Evolutionary conservation across 2,329 filamentous ascomycete species (phyloP), one percentile per base, ranked within the genome.

Genomic region (Diaporthe longicolla): DNA sequence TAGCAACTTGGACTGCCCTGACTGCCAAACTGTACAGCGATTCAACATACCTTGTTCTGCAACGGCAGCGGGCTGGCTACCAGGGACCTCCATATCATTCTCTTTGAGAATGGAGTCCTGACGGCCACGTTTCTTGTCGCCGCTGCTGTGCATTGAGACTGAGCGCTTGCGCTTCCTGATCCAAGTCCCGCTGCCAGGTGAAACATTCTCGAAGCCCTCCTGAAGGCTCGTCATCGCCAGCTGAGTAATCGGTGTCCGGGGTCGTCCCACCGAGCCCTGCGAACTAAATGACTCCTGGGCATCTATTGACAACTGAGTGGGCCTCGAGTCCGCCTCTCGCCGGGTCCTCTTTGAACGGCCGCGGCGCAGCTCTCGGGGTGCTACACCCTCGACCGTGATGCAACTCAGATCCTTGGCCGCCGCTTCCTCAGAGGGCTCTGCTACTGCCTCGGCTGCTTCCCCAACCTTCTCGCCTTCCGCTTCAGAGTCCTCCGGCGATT

Each of bases 81-180:
- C 73, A 19, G 70, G 71, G n/a, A 78, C 75, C 61, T 79, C 77
- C 2, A 76, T 73, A 5, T 59, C 57, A 21, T n/a, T 52, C 26
- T 48, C 48, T 19, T 73, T 70, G 15, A 50, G 63, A 29, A 50
- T 50, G 10, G 74, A 69, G 8, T 77, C 75, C 29, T 73, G 74
- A 37, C 76, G 77, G 52, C 77, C 79, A 26, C 77, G 77, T 77
- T 82, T 82, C 74, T 79, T 80, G 61, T 59, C 69, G 24, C 72
- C 75, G 50, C 73, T 66, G 32, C 80, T 80, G 40, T 76, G 70
- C 10, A 66, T 71, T 52, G 81, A 79, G 13, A 74, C 35, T 9
- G 77, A 74, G 45, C 80, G 76, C 77, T 82, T 83, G 19, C 82
- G 78, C 73, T 82, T 83, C 70, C 74, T 78, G 40, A 73, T 40